Evolutionary conservation across 2,329 filamentous ascomycete genomes (phyloP).

Genomic region (Aspergillus sergii): DNA sequence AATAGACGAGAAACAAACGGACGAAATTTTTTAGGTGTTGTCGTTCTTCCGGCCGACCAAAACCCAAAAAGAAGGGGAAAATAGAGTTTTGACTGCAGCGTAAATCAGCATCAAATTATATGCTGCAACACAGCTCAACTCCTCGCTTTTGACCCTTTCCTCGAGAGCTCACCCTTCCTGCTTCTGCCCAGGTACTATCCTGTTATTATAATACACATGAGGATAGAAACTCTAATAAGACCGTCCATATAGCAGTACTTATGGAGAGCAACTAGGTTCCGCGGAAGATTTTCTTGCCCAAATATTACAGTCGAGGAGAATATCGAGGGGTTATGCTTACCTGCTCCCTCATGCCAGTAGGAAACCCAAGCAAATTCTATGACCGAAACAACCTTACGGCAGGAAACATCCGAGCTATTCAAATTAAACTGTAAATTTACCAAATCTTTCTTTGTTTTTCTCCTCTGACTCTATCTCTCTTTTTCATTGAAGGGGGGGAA

Average conservation of each 20-base stretch:
- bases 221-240: not conserved
- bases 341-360: not conserved
- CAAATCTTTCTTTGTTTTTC: not conserved
- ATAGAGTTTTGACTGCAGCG: slow-evolving; percentile 10
- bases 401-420: not conserved
- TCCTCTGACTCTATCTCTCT: slow-evolving; percentile 2
- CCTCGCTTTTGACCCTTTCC: slow-evolving; percentile 16
- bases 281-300: slow-evolving; percentile 5
- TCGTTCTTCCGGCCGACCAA: not conserved
- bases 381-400: not conserved
- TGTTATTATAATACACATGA: not conserved
- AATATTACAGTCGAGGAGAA: not conserved
- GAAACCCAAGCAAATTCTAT: not conserved
- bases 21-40: not conserved
- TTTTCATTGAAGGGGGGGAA: not conserved
- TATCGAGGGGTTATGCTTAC: not conserved
- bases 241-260: not conserved
- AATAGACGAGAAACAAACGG: not conserved
- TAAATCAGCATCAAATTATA: slow-evolving; percentile 12
- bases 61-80: not conserved
- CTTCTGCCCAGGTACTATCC: not conserved
- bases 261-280: not conserved
- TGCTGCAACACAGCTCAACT: slow-evolving; percentile 13
- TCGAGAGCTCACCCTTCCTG: too few relatives aligned
- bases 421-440: not conserved